Conservation (phyloP, 116 monocot species). For the Iris pallida region DNA sequence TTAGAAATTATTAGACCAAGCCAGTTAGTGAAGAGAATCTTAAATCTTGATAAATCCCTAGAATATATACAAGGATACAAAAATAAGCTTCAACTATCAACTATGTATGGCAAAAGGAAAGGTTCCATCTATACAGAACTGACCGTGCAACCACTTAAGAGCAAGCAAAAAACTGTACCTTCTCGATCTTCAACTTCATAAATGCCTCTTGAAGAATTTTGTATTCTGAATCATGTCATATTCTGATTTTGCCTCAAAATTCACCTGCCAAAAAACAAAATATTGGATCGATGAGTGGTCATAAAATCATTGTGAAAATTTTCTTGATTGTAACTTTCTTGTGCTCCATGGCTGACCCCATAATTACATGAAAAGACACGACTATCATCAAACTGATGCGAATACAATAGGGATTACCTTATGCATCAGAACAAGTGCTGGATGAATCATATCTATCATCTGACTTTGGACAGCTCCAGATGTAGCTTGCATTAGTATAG, state of each 20-base stretch:
- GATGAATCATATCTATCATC: slow-evolving; percentile 92
- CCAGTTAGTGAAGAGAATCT: no score
- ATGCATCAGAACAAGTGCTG: slow-evolving; percentile 88
- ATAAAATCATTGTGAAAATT: background rate
- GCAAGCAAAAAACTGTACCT: slow-evolving; percentile 34
- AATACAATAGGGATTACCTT: slow-evolving; percentile 37
- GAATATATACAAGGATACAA: no score
- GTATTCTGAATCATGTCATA: slow-evolving; percentile 99
- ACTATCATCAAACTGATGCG: background rate
- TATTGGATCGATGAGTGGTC: no score
- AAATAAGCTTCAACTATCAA: no score
- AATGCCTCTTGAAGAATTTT: slow-evolving; percentile 93
- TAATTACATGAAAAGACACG: background rate
- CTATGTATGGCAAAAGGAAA: no score
- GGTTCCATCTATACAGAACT: no score
- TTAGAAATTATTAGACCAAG: no score
- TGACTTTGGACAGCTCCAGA: slow-evolving; percentile 95
- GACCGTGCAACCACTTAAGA: no score
- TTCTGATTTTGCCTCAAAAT: slow-evolving; percentile 81
- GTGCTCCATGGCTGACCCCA: no score
- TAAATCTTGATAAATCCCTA: no score
- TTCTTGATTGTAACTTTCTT: no score
- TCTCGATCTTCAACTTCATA: slow-evolving; percentile 70
- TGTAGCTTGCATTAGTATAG: slow-evolving; percentile 46
- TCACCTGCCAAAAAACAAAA: slow-evolving; percentile 37